Conservation (phyloP, 305 asterid species). For the Fraxinus platypoda region DNA sequence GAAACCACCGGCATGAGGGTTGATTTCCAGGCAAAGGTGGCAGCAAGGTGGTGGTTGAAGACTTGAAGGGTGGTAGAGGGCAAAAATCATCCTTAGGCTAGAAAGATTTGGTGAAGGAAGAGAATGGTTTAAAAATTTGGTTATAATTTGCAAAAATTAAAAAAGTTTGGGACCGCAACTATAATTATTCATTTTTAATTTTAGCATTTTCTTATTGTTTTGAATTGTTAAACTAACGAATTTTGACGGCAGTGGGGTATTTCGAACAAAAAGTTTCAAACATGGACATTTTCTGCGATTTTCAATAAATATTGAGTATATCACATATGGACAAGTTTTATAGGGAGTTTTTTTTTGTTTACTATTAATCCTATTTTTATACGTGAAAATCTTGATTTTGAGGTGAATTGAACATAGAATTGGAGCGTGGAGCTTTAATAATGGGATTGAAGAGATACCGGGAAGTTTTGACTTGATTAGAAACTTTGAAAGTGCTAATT, state of each 20-base stretch:
- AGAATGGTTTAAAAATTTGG: neutral
- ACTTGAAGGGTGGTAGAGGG: neutral
- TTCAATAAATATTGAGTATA: too few species aligned
- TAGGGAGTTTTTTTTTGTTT: too few species aligned
- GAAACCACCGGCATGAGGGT: neutral
- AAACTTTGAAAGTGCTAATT: neutral
- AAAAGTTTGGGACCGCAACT: neutral
- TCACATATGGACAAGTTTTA: too few species aligned
- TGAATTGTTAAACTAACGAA: too few species aligned
- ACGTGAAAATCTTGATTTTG: neutral
- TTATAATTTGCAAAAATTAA: neutral
- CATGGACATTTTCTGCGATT: too few species aligned
- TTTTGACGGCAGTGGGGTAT: neutral
- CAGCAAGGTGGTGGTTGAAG: neutral
- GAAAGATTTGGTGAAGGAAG: neutral
- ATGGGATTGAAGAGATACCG: neutral
- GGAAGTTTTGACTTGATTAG: neutral
- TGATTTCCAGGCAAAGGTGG: neutral
- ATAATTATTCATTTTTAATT: too few species aligned
- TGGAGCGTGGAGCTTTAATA: neutral
- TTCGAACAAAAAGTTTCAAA: too few species aligned
- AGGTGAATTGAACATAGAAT: neutral
- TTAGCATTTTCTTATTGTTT: too few species aligned
- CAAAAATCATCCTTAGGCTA: neutral
- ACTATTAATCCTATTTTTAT: too few species aligned